phyloP scores from a whole-genome alignment of 2,329 filamentous ascomycete genomes.

The Whalleya microplaca region DNA sequence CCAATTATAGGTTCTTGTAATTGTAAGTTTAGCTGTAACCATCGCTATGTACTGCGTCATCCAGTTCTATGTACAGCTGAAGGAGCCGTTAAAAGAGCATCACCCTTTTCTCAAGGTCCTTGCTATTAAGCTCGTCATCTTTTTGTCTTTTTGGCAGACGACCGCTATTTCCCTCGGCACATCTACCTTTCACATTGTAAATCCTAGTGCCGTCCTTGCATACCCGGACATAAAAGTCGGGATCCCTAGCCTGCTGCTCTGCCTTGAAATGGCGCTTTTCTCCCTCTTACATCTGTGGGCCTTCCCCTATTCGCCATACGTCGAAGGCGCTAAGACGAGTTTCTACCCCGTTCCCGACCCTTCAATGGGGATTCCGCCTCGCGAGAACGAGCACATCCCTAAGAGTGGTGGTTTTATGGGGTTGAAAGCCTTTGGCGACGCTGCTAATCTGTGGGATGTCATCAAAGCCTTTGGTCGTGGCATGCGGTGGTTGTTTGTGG shows the following conservation, averaged over 20 bases:
- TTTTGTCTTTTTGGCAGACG: constrained; percentile 87
- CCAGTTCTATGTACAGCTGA: constrained; percentile 83
- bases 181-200: constrained; percentile 64
- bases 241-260: constrained; percentile 76
- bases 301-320: constrained; percentile 77
- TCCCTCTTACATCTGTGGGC: constrained; percentile 79
- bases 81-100: constrained; percentile 68
- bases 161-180: constrained; percentile 55
- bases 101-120: constrained; percentile 78
- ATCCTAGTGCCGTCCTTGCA: constrained; percentile 63
- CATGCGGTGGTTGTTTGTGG: constrained; percentile 80
- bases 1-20: constrained; percentile 57
- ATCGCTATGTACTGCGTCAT: constrained; percentile 89
- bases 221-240: constrained; percentile 80
- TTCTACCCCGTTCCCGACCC: constrained; percentile 52
- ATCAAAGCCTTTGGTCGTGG: constrained; percentile 78
- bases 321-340: constrained; percentile 45
- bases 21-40: constrained; percentile 73
- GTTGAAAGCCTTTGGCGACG: constrained; percentile 67
- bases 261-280: constrained; percentile 85
- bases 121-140: constrained; percentile 89
- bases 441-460: constrained; percentile 82
- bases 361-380: constrained; percentile 43
- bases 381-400: constrained; percentile 47
- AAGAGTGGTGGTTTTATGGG: constrained; percentile 70